Evolutionary conservation across 768 basidiomycete species (phyloP), one percentile per base, ranked within the genome.

Genomic region (Mycena latifolia): DNA sequence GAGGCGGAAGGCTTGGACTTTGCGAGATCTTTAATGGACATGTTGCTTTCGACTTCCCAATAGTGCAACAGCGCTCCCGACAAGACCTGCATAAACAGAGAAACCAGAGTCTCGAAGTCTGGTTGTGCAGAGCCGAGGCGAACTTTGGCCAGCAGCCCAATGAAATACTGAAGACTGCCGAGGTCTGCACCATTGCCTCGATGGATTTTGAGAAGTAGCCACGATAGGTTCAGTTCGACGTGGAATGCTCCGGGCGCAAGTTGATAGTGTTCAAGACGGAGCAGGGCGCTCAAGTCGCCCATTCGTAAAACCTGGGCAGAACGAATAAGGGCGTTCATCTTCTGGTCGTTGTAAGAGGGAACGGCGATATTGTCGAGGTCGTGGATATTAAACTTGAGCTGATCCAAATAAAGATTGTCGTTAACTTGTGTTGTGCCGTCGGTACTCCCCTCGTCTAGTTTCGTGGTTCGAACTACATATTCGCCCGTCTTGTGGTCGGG

Each of bases 1-100:
- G 65, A 39, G 20, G 69, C 67, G 0, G 74, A 69, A 6, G 72
- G 74, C 22, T 73, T 66, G 1, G 72, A 72, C 0, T n/a, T n/a
- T 5, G 58, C 43, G 28, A 70, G 61, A 15, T 31, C 55, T 5
- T 18, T 24, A 12, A 70, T 48, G 0, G 66, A 61, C 0, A 33
- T 1, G 0, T 66, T 59, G 24, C 55, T 70, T n/a, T 73, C 66
- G 9, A 37, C 43, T 3, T 31, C 41, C 71, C 69, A 75, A 0
- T 58, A 63, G 39, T 70, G 48, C 0, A 71, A 29, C 28, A 74
- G 61, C n/a, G 62, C 39, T 0, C 69, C 73, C 0, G 5, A 33
- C 0, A 72, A 59, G 5, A 75, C 69, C 15, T 74, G 67, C 22
- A 66, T 64, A 22, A 64, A 27, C 18, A 55, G 53, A 4, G 62